Base-by-base conservation (phyloP, 1,284 basidiomycete species). In the Puccinia triticina region DNA sequence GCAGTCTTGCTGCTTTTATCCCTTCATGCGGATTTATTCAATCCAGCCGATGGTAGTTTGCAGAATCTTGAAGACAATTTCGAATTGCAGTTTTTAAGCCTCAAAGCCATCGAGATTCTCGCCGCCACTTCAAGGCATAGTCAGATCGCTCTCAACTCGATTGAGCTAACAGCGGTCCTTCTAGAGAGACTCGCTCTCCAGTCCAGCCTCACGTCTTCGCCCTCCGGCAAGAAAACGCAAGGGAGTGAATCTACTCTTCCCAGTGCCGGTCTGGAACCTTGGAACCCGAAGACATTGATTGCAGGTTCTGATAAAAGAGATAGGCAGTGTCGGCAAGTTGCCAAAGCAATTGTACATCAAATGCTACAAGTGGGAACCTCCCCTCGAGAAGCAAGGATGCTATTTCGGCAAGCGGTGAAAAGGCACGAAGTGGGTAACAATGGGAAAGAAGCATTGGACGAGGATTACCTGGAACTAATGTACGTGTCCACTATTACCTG, bases 111-210 rank as follows among this genome's bases (percentile, higher is more conserved):
- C n/a, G 79, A 82, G 48, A 64, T 64, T 61, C 79, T 82, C 14
- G 79, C 79, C 16, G 29, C 59, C 37, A 55, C 71, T 34, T 74
- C 79, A 26, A 59, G 57, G 67, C 71, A 75, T 66, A 82, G 71
- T 53, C 79, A 82, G 37, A 73, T 82, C 43, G 69, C 57, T 29
- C 79, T 82, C n/a, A 82, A 82, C 50, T 82, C 79, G 1, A 64
- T 73, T 32, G 71, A 67, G n/a, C 46, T 74, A 40, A 74, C 71
- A 46, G 79, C 79, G 1, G 59, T 82, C 40, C 57, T 82, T 37
- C 40, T 82, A 16, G 79, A 82, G 34, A 50, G 79, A 37, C 59
- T 82, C 21, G 46, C 67, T 29, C 50, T 32, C 37, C 32, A 50
- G 29, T n/a, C 72, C 23, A 48, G 26, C 43, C 14, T 21, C 26